Evolutionary conservation across 768 basidiomycete species (phyloP).

Genomic region (Pulveroboletus sp.): DNA sequence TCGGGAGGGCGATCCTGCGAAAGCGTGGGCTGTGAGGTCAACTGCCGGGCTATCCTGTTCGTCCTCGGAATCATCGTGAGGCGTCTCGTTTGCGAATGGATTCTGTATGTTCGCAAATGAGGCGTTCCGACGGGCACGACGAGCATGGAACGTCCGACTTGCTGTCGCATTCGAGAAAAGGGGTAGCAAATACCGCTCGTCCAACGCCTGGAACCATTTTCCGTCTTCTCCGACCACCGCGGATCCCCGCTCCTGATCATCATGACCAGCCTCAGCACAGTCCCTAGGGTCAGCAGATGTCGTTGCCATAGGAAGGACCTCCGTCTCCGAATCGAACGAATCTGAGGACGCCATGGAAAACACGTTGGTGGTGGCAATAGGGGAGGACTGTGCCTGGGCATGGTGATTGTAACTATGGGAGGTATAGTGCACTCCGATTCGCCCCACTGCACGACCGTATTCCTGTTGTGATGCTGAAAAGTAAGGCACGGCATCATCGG

Average conservation of each 20-base stretch:
- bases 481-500: conserved; percentile 41
- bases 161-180: conserved; percentile 91
- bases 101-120: conserved; percentile 21
- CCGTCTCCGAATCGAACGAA: conserved; percentile 72
- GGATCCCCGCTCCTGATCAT: conserved; percentile 3
- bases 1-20: conserved; percentile 3
- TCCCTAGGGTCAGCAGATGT: conserved; percentile 33
- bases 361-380: conserved; percentile 27
- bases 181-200: conserved; percentile 91
- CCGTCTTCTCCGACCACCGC: conserved; percentile 56
- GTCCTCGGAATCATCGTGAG: conserved; percentile 34
- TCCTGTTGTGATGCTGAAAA: conserved; percentile 23
- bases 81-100: conserved; percentile 28
- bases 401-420: conserved; percentile 62
- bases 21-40: conserved; percentile 34
- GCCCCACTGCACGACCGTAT: conserved; percentile 33
- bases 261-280: conserved; percentile 2
- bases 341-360: conserved; percentile 74
- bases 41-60: conserved; percentile 41
- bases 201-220: conserved; percentile 93
- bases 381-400: conserved; percentile 21
- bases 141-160: conserved; percentile 79
- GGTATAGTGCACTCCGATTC: conserved; percentile 56
- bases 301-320: conserved; percentile 73
- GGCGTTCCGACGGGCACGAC: conserved; percentile 52